phyloP scores from a whole-genome alignment of 495 filamentous ascomycete genomes.

The Penicillium salamii region DNA sequence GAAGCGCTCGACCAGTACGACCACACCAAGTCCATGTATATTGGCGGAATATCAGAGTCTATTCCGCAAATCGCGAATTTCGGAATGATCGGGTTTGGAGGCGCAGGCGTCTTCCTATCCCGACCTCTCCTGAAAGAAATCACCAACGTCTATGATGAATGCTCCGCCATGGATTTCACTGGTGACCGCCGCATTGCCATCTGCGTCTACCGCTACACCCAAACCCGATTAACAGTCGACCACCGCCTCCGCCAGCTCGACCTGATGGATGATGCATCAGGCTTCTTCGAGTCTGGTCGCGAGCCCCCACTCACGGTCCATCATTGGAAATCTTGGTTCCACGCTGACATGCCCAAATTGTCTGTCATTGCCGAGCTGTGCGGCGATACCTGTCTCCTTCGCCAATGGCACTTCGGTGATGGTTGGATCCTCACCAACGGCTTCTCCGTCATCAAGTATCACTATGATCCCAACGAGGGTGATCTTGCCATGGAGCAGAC shows the following conservation, averaged over 20 bases:
- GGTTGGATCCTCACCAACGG: conserved; percentile 58
- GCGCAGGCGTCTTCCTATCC: conserved; percentile 59
- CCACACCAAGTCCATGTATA: conserved; percentile 45
- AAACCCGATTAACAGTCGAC: conserved; percentile 47
- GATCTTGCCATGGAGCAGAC: conserved; percentile 45
- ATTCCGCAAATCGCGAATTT: conserved; percentile 47
- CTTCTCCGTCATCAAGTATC: conserved; percentile 52
- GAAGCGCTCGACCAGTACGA: conserved; percentile 46
- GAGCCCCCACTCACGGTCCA: conserved; percentile 53
- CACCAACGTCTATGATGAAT: conserved; percentile 29
- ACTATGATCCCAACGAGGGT: conserved; percentile 26
- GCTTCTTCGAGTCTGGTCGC: conserved; percentile 55
- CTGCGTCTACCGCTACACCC: conserved; percentile 52
- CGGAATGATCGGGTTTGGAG: conserved; percentile 56
- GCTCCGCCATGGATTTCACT: conserved; percentile 38
- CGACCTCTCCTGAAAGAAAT: conserved; percentile 45
- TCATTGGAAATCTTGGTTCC: conserved; percentile 59
- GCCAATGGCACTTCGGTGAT: conserved; percentile 55
- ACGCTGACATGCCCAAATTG: conserved; percentile 48
- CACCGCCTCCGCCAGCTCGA: conserved; percentile 54
- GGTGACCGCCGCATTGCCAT: conserved; percentile 49
- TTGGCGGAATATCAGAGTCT: conserved; percentile 57
- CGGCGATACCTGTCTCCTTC: conserved; percentile 54
- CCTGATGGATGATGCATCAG: conserved; percentile 47
- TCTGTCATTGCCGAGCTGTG: conserved; percentile 51